These are phyloP conservation scores for Calycina herbarum DNA, from an alignment of 2,329 filamentous ascomycete genomes.

Conservation along the genomic window DNA sequence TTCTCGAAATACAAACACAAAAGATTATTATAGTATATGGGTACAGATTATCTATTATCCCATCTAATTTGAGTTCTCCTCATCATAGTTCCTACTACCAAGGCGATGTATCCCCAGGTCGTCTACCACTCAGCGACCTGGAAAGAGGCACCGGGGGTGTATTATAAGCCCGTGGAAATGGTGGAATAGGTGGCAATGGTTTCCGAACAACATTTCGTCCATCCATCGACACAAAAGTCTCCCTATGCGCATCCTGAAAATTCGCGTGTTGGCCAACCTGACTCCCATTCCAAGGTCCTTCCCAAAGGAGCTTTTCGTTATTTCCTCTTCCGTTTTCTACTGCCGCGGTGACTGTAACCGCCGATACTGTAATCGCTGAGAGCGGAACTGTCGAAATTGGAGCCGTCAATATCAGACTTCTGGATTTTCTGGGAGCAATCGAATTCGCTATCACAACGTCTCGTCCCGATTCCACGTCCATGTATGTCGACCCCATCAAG, in stretches of 20 bases:
- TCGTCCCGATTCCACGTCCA: not conserved
- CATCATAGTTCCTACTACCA: not conserved
- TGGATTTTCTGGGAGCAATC: not conserved
- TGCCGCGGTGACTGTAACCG: not conserved
- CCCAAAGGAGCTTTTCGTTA: not conserved
- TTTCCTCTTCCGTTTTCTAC: not conserved
- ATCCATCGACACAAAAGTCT: not conserved
- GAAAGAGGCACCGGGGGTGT: not conserved
- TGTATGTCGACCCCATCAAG: not conserved
- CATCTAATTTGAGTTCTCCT: not conserved
- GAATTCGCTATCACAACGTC: not conserved
- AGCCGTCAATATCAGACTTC: not conserved
- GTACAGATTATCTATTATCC: too few relatives aligned
- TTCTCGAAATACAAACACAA: too few relatives aligned
- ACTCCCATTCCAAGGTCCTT: not conserved
- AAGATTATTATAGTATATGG: too few relatives aligned
- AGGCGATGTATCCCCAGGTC: not conserved
- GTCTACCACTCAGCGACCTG: not conserved
- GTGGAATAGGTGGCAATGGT: not conserved
- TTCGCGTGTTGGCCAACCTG: not conserved
- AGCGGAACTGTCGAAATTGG: too few relatives aligned
- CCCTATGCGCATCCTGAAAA: not conserved
- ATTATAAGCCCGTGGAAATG: not conserved
- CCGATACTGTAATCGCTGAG: too few relatives aligned
- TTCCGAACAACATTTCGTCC: not conserved